Evolutionary conservation across 371 early-diverging fungal species (phyloP), one percentile per base, ranked within the genome.

Genomic region (Circinella umbellata): DNA sequence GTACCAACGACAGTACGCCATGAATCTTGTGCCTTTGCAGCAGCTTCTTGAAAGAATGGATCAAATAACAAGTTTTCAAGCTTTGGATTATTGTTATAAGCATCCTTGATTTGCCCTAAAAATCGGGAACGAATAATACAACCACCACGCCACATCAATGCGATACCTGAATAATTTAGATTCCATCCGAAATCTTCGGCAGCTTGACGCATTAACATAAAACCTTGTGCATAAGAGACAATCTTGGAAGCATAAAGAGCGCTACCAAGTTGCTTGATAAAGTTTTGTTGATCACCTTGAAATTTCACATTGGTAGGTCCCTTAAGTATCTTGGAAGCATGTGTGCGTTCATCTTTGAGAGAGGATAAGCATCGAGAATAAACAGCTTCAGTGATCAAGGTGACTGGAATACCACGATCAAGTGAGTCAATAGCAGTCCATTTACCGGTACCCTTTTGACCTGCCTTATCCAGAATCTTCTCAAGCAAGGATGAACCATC

Each of bases 371-470:
- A 95, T 72, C 99, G 96, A 53, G 99, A 88, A 81, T 95, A 98
- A 71, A 99, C 99, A 62, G 99, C 97, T 83, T 98, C 99, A 76
- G 96, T 96, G 67, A 99, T 98, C 73, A 98, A 85, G 39, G 98
- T 97, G 64, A 97, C 95, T 38, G 99, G 98, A 73, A 93, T 92
- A 73, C 97, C 96, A 61, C 90, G 86, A 84, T 98, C 98, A 48
- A 99, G 89, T 42, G 99, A 93, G 46, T 96, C 92, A 71, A 96
- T 91, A 72, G 95, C 98, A 57, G 99, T 98, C 98, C 98, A 98
- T 86, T 96, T 98, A 70, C 99, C 99, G 42, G 99, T 99, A 70
- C 99, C 99, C 90, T 99, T 99, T 91, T 97, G 99, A 63, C 97
- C 99, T 72, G 99, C 98, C 68, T 93, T 91, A 78, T 99, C 99